phyloP scores from a whole-genome alignment of 345 rosid genomes.

The Moricandia moricandioides region DNA sequence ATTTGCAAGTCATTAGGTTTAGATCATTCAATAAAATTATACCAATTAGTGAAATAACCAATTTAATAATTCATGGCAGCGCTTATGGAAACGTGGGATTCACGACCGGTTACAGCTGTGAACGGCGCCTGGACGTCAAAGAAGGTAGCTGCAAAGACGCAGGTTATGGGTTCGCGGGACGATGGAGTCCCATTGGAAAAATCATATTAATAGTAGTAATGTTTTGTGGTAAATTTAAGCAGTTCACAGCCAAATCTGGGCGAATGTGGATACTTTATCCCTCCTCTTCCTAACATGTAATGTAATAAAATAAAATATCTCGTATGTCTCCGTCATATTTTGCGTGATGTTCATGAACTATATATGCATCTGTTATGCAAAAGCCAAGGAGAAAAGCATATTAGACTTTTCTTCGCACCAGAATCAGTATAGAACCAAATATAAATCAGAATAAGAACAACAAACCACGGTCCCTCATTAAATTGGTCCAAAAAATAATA shows the following conservation, averaged over 20 bases:
- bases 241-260: constrained; percentile 42
- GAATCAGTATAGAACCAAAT: neutral
- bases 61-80: neutral
- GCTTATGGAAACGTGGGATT: neutral
- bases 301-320: neutral
- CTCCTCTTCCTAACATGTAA: neutral
- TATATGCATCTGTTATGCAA: neutral
- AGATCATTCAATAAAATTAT: neutral
- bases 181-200: constrained; percentile 56
- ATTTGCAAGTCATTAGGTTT: neutral
- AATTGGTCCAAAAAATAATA: neutral
- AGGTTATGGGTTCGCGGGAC: constrained; percentile 44
- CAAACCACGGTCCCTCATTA: neutral
- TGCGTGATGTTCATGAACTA: too few species aligned
- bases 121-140: neutral
- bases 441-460: neutral
- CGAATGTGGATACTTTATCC: constrained; percentile 51
- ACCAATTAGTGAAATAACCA: neutral
- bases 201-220: constrained; percentile 49
- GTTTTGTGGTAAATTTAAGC: constrained; percentile 60
- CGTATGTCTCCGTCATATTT: too few species aligned
- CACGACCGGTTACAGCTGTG: neutral
- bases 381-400: neutral
- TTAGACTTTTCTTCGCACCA: neutral
- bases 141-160: constrained; percentile 39